Base-by-base conservation (phyloP, 108 stramenopile genomes). In the Cyclotella atomus region DNA sequence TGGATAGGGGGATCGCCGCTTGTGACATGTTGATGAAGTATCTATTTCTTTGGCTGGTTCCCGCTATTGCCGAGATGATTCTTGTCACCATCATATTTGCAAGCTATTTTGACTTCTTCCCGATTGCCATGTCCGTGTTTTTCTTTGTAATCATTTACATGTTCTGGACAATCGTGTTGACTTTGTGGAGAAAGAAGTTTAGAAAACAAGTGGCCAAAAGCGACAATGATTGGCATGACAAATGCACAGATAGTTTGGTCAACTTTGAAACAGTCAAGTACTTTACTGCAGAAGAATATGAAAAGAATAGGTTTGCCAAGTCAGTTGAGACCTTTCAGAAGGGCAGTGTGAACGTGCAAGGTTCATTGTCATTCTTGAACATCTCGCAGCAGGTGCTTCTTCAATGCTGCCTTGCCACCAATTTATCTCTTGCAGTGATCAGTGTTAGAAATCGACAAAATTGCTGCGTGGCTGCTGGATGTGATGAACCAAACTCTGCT, bases 211-310 rank as follows among this genome's bases (percentile, higher is more conserved):
- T 97, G 34, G 95, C 95, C 72, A 86, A 91, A 77, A 77, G 79
- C 71, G 98, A 98, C 75, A 98, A 98, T 83, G 95, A 94, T 59
- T 96, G 84, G 83, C 96, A 97, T 72, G 97, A 97, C 66, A 83
- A 81, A 19, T 92, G 88, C 45, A 97, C 95, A 0, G 98, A 99
- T 65, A 85, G 85, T 9, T 72, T 99, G 47, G 65, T 97, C 47
- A 98, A 99, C 77, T 97, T 96, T 69, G 98, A 99, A 77, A 96
- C 96, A 16, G 98, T 99, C 41, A 99, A 99, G 66, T 95, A 94
- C 62, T 99, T 99, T 63, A 97, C 97, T 6, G 92, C 88, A 12
- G 98, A 99, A 84, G 73, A 75, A 30, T 97, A 86, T 55, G 98
- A 99, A 68, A 76, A 82, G n/a, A 70, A 81, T 29, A 76, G 91